Conservation (phyloP, 805 yeast species). For the Monosporozyma servazzii region DNA sequence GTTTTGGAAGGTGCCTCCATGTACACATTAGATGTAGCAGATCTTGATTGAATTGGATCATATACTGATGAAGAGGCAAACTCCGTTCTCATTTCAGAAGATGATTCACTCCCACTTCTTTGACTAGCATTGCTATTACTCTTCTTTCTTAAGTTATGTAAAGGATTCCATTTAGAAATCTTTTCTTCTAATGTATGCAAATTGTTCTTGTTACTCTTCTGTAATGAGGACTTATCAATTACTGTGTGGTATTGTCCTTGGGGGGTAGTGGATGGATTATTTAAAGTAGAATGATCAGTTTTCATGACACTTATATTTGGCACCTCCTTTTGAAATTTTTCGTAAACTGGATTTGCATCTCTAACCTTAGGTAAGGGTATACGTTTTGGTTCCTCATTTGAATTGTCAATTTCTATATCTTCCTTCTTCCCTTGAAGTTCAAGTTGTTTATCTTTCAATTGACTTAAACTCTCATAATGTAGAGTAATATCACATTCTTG, state of each 20-base stretch:
- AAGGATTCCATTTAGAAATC: conserved; percentile 26
- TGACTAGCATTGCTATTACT: conserved; percentile 12
- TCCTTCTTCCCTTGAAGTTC: neutral
- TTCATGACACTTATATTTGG: conserved; percentile 4
- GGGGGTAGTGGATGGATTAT: conserved; percentile 2
- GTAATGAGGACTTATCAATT: conserved; percentile 17
- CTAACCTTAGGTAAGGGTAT: conserved; percentile 8
- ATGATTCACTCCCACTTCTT: conserved; percentile 8
- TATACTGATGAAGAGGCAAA: conserved; percentile 3
- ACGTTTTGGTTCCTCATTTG: conserved; percentile 6
- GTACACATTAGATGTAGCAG: neutral
- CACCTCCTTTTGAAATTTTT: conserved; percentile 20
- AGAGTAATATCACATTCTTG: conserved; percentile 50
- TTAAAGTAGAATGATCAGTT: neutral
- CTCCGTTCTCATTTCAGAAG: conserved; percentile 2
- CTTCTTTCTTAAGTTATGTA: conserved; percentile 21
- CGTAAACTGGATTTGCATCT: conserved; percentile 18
- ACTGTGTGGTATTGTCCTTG: conserved; percentile 19
- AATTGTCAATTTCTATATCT: neutral
- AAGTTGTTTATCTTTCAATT: conserved; percentile 4
- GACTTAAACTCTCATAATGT: conserved; percentile 12
- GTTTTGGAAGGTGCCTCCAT: neutral
- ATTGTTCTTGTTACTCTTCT: conserved; percentile 12
- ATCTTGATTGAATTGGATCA: neutral
- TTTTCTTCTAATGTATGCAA: conserved; percentile 20